Base-by-base conservation (phyloP, 192 early-diverging fungal species). In the Gonapodya sp. region DNA sequence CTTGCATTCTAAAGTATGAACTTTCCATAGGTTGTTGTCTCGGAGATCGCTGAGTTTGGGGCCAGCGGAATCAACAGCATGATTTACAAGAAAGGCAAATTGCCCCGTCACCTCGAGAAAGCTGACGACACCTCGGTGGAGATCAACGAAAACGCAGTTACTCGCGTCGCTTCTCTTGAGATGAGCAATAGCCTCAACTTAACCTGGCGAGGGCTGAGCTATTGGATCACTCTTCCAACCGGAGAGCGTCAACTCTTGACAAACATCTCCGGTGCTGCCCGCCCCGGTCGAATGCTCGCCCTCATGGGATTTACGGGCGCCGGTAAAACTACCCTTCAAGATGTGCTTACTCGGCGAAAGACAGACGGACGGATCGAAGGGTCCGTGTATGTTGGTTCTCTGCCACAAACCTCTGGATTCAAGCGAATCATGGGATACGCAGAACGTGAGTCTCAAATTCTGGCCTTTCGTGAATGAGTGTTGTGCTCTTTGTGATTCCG, bases 271-370 rank as follows among this genome's bases (percentile, higher is more conserved):
- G 93, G 95, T 36, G 93, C 89, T 77, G 91, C 94, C 73, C 88
- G 88, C 73, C 93, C 94, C 2, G 95, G 95, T 73, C 88, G 89
- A 30, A 88, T 96, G 88, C 94, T 94, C 24, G 87, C 87, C 24
- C 86, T 96, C 34, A 95, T 96, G 93, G 94, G 94, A 79, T 88
- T 88, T 31, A 89, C 89, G 31, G 90, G 90, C 81, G 89, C 90
- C 37, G 93, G 93, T 82, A 94, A 94, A 84, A 94, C 93, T 0
- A 94, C 93, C 31, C 87, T 94, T 2, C 81, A 93, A 83, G 92
- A 94, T 82, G 86, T 93, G 0, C 85, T 94, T 14, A 91, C 92
- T 46, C 89, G 90, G 85, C 90, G 94, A 84, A 95, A 95, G 88
- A 95, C 91, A 46, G 91, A 88, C 73, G 88, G 88, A 37, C 87